Evolutionary conservation across 768 basidiomycete genomes (phyloP).

Genomic region (Lentinula raphanica): DNA sequence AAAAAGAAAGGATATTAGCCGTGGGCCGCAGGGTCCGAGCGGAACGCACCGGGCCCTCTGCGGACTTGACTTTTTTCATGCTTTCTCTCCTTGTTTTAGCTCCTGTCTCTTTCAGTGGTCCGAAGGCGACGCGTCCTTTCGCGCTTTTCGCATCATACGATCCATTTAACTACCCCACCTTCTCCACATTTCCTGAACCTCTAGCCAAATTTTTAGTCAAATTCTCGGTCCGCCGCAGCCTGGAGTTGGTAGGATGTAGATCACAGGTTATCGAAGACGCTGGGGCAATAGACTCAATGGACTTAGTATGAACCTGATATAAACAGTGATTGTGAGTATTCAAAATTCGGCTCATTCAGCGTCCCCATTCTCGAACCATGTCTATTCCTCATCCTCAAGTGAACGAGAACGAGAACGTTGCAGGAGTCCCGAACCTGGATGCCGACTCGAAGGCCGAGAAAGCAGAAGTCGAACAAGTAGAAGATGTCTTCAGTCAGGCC

Average conservation of each 20-base stretch:
- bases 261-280: neutral
- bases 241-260: neutral
- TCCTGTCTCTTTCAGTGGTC: neutral
- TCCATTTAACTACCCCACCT: neutral
- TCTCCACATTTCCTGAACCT: neutral
- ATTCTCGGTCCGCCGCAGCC: neutral
- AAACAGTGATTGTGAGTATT: too few relatives aligned
- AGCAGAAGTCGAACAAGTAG: conserved; percentile 8
- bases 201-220: neutral
- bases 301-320: too few relatives aligned
- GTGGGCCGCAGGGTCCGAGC: neutral
- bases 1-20: neutral
- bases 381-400: neutral
- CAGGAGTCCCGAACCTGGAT: neutral
- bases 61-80: neutral
- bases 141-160: neutral
- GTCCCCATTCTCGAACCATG: neutral
- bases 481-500: conserved; percentile 1
- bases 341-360: neutral
- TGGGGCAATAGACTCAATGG: neutral
- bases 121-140: neutral
- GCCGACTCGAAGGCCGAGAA: conserved; percentile 11
- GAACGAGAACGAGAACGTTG: neutral
- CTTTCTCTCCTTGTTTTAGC: too few relatives aligned
- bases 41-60: neutral